A percentile compares a stretch with the other conserved stretches of the same genome.
These are phyloP conservation scores for Hypoxylon lienhwacheense DNA, from an alignment of 495 filamentous ascomycete species.

Conservation along the genomic window DNA sequence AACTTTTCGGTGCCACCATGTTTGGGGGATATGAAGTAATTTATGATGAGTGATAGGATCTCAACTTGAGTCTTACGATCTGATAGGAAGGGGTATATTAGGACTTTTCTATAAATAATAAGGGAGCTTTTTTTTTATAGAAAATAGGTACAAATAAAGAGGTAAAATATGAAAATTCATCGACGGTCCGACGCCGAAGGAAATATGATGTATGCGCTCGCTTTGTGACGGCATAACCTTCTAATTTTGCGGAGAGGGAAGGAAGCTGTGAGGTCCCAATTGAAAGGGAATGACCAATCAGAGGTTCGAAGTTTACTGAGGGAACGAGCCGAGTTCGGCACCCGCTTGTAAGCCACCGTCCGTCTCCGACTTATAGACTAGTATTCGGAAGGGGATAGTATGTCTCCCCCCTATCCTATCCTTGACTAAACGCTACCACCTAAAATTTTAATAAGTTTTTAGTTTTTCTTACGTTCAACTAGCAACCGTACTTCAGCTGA, in stretches of 20 bases:
- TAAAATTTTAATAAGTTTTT: too few species aligned
- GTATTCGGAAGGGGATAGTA: neutral
- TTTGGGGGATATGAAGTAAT: neutral
- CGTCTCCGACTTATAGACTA: neutral
- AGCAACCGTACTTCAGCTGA: too few species aligned
- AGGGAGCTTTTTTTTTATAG: neutral
- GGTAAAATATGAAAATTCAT: slow-evolving; percentile 19
- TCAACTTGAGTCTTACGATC: too few species aligned
- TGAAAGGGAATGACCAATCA: slow-evolving; percentile 24
- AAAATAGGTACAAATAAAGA: neutral
- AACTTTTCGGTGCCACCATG: slow-evolving; percentile 29
- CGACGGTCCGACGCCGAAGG: slow-evolving; percentile 29
- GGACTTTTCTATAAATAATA: neutral
- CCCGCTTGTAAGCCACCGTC: slow-evolving; percentile 18
- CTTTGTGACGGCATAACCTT: slow-evolving; percentile 32
- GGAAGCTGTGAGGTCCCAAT: slow-evolving; percentile 13
- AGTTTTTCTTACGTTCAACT: too few species aligned
- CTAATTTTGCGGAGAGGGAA: slow-evolving; percentile 17
- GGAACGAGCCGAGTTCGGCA: slow-evolving; percentile 35
- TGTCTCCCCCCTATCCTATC: too few species aligned
- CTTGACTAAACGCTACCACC: too few species aligned
- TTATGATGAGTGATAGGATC: too few species aligned
- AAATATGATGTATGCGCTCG: slow-evolving; percentile 30
- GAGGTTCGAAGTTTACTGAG: slow-evolving; percentile 15
- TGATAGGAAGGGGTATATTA: neutral